Evolutionary conservation across 2,329 filamentous ascomycete species (phyloP).

Genomic region (Penicillium thymicola): DNA sequence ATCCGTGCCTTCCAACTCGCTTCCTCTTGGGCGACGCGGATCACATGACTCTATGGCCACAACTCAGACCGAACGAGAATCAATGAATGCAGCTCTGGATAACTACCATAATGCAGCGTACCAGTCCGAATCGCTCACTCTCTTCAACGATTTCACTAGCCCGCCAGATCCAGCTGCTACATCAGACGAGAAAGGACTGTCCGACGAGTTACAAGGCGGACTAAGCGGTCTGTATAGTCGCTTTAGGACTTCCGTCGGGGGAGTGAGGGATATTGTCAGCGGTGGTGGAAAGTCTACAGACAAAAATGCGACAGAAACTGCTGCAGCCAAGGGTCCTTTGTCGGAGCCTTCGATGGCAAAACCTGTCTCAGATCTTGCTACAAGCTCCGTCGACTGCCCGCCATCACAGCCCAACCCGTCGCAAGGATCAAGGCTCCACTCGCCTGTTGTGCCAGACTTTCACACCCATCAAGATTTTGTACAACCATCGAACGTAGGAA

Average conservation of each 20-base stretch:
- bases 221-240: constrained; percentile 86
- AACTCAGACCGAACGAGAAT: constrained; percentile 65
- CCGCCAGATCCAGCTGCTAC: constrained; percentile 60
- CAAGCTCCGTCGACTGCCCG: constrained; percentile 21
- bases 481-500: constrained; percentile 22
- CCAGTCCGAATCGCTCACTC: constrained; percentile 77
- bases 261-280: constrained; percentile 54
- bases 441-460: constrained; percentile 33
- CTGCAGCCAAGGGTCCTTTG: constrained; percentile 26
- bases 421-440: constrained; percentile 39
- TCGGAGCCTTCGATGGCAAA: constrained; percentile 28
- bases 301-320: constrained; percentile 24
- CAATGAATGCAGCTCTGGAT: constrained; percentile 73
- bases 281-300: constrained; percentile 33
- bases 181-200: constrained; percentile 65
- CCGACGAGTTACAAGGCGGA: constrained; percentile 76
- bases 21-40: constrained; percentile 46
- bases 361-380: constrained; percentile 23
- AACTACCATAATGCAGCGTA: constrained; percentile 88
- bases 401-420: constrained; percentile 30
- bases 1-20: constrained; percentile 44
- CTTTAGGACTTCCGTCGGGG: constrained; percentile 77
- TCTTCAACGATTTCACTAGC: constrained; percentile 83
- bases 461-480: constrained; percentile 30
- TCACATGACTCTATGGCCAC: constrained; percentile 50